These are phyloP conservation scores for Phlebiopsis gigantea DNA, from an alignment of 768 basidiomycete species.

Conservation along the genomic window DNA sequence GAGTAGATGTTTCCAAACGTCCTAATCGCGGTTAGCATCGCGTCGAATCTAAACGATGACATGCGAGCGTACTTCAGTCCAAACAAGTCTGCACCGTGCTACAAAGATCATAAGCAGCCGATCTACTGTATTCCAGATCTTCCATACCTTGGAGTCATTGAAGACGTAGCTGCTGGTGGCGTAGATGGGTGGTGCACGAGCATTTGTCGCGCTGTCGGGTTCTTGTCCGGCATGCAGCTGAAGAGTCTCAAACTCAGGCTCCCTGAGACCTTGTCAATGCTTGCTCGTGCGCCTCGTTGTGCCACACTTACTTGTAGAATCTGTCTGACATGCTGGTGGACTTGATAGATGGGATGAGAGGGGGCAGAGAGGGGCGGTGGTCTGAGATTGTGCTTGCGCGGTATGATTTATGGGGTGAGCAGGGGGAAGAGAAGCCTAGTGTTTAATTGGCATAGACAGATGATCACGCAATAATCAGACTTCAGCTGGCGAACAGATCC, in stretches of 20 bases:
- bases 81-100: constrained; percentile 71
- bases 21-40: constrained; percentile 22
- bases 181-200: constrained; percentile 77
- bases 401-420: background rate
- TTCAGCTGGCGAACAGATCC: background rate
- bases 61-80: constrained; percentile 41
- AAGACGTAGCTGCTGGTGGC: constrained; percentile 69
- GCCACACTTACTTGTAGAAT: background rate
- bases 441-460: background rate
- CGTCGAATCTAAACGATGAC: no score
- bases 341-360: background rate
- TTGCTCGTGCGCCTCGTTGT: background rate
- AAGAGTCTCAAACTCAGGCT: constrained; percentile 73
- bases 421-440: background rate
- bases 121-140: no score
- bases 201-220: constrained; percentile 59
- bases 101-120: constrained; percentile 19
- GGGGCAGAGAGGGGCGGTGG: background rate
- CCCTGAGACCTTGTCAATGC: constrained; percentile 18
- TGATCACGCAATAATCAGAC: background rate
- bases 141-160: constrained; percentile 56
- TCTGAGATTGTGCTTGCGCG: background rate
- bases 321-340: background rate
- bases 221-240: constrained; percentile 75
- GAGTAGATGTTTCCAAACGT: constrained; percentile 60